A percentile compares a stretch with the other conserved stretches of the same genome.
Conservation (phyloP, 1,284 basidiomycete genomes). For the Cryptococcus amylolentus region DNA sequence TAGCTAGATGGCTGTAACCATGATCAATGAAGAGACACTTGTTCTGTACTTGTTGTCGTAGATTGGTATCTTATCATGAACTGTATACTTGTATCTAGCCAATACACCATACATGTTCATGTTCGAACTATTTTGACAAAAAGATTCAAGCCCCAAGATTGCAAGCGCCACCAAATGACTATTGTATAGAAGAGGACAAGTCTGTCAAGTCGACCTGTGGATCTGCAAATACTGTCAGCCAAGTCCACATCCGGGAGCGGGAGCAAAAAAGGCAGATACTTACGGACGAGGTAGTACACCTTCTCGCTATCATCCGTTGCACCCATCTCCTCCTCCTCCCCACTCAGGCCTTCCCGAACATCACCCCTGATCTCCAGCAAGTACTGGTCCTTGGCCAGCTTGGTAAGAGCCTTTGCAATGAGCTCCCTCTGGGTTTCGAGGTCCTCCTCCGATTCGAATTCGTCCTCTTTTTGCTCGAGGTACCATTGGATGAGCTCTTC, state of each 20-base stretch:
- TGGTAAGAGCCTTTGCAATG: conserved; percentile 81
- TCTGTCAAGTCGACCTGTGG: conserved; percentile 49
- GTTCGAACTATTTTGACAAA: not conserved
- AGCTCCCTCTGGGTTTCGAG: conserved; percentile 89
- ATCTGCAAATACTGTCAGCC: conserved; percentile 19
- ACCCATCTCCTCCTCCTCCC: conserved; percentile 21
- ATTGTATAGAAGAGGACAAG: conserved; percentile 39
- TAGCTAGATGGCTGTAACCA: not conserved
- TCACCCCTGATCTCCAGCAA: conserved; percentile 78
- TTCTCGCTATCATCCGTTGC: conserved; percentile 27
- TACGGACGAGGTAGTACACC: conserved; percentile 48
- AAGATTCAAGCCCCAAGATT: not conserved
- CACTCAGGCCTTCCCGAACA: conserved; percentile 69
- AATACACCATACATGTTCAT: not conserved
- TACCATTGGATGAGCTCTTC: conserved; percentile 97
- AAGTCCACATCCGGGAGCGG: not conserved
- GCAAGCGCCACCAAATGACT: too few relatives aligned
- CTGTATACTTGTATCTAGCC: not conserved
- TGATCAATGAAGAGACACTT: not conserved
- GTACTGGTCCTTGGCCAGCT: conserved; percentile 88
- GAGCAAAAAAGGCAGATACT: conserved; percentile 13
- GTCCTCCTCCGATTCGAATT: conserved; percentile 79
- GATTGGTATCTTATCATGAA: not conserved
- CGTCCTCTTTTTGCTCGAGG: conserved; percentile 79
- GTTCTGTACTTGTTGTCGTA: not conserved